phyloP scores from a whole-genome alignment of 169 alveolate genomes.

The Perkinsus marinus region DNA sequence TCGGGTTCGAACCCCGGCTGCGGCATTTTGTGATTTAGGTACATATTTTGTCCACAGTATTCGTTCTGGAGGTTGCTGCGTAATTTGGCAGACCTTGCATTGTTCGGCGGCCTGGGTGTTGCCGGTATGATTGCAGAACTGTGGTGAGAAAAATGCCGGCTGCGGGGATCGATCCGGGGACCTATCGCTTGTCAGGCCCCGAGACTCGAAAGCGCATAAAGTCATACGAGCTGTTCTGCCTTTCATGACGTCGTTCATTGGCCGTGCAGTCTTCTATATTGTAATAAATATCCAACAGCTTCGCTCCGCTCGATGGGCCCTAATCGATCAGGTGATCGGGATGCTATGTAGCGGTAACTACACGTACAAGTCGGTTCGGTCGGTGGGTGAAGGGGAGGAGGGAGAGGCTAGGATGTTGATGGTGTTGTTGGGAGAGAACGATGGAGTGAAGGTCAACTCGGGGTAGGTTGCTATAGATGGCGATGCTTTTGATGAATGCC shows the following conservation, averaged over 20 bases:
- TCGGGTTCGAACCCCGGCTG: neutral
- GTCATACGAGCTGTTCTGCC: neutral
- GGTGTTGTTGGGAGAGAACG: neutral
- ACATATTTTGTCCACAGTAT: neutral
- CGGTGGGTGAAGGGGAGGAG: neutral
- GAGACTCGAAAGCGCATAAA: neutral
- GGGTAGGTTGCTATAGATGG: neutral
- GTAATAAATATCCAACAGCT: neutral
- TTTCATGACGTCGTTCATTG: neutral
- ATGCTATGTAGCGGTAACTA: neutral
- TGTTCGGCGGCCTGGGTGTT: neutral
- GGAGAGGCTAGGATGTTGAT: neutral
- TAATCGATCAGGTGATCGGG: neutral
- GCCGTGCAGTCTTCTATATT: neutral
- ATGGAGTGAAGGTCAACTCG: neutral
- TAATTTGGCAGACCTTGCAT: neutral
- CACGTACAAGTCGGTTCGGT: neutral
- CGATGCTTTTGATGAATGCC: neutral
- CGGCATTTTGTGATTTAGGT: neutral
- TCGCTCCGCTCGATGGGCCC: neutral
- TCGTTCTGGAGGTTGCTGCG: neutral
- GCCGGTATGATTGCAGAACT: neutral
- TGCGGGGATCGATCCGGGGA: too few species aligned
- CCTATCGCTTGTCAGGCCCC: neutral
- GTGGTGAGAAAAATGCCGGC: too few species aligned